Conservation (phyloP, 176 grass and related monocot species). For the Olyra latifolia region DNA sequence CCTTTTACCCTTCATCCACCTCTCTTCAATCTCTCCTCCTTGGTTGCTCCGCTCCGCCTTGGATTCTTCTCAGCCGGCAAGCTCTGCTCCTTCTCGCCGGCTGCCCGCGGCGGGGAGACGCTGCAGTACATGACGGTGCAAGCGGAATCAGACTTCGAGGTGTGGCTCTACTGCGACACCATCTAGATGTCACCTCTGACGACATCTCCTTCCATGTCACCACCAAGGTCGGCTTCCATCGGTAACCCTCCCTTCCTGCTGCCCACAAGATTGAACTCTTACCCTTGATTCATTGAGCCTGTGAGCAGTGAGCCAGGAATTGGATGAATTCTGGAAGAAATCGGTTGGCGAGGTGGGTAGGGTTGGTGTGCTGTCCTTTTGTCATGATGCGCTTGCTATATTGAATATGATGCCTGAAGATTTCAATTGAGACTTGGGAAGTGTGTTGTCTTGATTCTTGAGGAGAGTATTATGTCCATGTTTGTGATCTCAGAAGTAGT, state of each 20-base stretch:
- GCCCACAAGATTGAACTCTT: not conserved
- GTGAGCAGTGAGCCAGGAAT: not conserved
- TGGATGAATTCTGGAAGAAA: not conserved
- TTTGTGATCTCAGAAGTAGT: not conserved
- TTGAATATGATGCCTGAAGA: not conserved
- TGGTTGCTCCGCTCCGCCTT: no score
- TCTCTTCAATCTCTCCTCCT: no score
- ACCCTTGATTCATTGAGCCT: not conserved
- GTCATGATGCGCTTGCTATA: not conserved
- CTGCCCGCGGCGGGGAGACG: constrained; percentile 48
- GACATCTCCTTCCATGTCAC: constrained; percentile 73
- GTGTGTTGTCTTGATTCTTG: not conserved
- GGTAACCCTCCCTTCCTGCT: constrained; percentile 34
- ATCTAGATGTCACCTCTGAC: constrained; percentile 84
- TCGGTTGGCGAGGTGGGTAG: no score
- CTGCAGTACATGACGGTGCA: constrained; percentile 77
- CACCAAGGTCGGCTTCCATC: constrained; percentile 82
- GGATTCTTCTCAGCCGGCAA: no score
- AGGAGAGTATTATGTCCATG: not conserved
- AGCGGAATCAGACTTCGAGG: constrained; percentile 82
- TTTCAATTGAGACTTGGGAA: not conserved
- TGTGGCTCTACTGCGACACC: constrained; percentile 64
- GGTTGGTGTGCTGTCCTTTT: not conserved
- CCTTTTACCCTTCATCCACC: no score
- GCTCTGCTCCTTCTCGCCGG: no score